Base-by-base conservation (phyloP, 768 basidiomycete species). In the Galerina sulciceps region DNA sequence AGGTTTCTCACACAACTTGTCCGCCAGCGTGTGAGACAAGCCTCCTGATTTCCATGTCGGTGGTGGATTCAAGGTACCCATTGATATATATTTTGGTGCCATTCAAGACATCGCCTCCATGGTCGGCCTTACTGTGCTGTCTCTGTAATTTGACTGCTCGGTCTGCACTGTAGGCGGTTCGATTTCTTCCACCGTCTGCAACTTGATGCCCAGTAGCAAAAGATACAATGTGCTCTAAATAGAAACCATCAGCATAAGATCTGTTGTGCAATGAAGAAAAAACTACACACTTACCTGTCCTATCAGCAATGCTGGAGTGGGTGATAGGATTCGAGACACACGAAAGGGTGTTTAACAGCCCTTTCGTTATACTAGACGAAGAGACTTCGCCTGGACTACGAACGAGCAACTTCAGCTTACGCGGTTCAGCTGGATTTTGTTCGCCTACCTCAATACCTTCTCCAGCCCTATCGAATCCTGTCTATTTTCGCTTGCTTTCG, bases 31-130 rank as follows among this genome's bases (percentile, higher is more conserved):
- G 74, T n/a, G 76, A 69, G 9, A 94, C 78, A 13, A 87, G 74
- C 62, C 83, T 77, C 73, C 86, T 93, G 78, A 94, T 85, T 72
- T 94, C 91, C 49, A 89, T 82, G 67, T 93, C 91, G 1, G 91
- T 94, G 18, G 89, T 91, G 43, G 81, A 80, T 31, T 77, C 78
- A 57, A 91, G 75, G 66, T 85, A 91, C 0, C 90, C 92, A 63
- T 86, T 79, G 66, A 91, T 87, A 62, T 90, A 90, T n/a, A 86
- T 76, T 50, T 80, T 79, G 46, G 85, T 80, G 63, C 82, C 76
- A 58, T 67, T 68, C 73, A 81, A 65, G 71, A 63, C 66, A 55
- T 52, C 65, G 45, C 41, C 57, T 17, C 37, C 53, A 37, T 51
- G 54, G n/a, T 62, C 48, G 40, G 55, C 43, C 35, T 58, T 53